Evolutionary conservation across 75 land plant species (phyloP), one percentile per base, ranked within the genome.

Genomic region (Cunninghamia lanceolata): DNA sequence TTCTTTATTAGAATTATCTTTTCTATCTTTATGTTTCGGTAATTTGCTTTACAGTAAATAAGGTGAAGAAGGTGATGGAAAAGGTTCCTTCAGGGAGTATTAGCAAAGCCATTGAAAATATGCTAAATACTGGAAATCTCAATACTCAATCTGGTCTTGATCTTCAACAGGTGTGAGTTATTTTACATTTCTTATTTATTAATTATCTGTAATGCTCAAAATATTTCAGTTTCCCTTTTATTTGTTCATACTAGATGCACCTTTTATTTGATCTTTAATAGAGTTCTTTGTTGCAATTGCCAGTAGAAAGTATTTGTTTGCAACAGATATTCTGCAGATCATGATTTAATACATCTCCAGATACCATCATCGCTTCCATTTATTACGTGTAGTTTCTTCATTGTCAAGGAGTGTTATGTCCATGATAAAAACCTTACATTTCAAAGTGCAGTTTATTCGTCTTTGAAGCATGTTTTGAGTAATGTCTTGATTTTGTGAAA

Each of bases 91-190:
- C 94, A 3, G 83, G 73, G 81, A 86, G 86, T 46, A 63, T 97
- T 73, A 87, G 96, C 42, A 90, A 88, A 85, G 84, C 88, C 80
- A 84, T 98, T 84, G 99, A 98, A 86, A 90, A 83, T 66, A 86
- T 94, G 88, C 85, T 98, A 83, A 98, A 91, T 86, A 94, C 94
- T 43, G 99, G 99, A 82, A 94, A 91, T 78, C 59, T 98, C 75
- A 86, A 56, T 36, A 87, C 95, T 36, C 86, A 86, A 35, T 87
- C 95, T 39, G 94, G 93, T 71, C 87, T 98, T 85, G 99, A 98
- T 85, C 89, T 98, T 42, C 95, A 93, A 84, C 99, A 98, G 99
- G 99, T 96, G 54, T 52, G 66, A 53, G 16, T 52, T 73, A 39
- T 32, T 25, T 5, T 50, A 42, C 82, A 16, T 77, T 52, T 45